These are phyloP conservation scores for Penicillium hesseltinei DNA, from an alignment of 2,329 filamentous ascomycete genomes.

Conservation along the genomic window DNA sequence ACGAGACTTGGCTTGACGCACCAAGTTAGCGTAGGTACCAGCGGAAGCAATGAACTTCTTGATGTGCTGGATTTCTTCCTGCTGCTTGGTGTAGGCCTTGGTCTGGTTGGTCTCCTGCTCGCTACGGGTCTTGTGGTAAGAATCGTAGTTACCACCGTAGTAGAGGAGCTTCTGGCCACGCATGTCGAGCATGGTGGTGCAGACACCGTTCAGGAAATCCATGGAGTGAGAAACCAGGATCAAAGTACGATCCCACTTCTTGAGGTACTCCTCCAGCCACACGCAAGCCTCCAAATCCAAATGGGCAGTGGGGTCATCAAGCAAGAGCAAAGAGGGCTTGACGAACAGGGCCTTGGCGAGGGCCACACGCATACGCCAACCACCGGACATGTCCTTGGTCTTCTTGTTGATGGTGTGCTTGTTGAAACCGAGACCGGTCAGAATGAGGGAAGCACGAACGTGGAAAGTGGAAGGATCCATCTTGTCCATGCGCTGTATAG, in stretches of 20 bases:
- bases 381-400: conserved; percentile 99
- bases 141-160: conserved; percentile 99
- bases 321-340: conserved; percentile 89
- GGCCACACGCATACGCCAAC: conserved; percentile 99
- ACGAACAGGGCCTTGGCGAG: conserved; percentile 97
- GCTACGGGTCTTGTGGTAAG: conserved; percentile 87
- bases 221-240: conserved; percentile 95
- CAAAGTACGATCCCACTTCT: conserved; percentile 98
- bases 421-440: conserved; percentile 99
- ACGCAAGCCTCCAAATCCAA: conserved; percentile 99
- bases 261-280: conserved; percentile 99
- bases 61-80: conserved; percentile 98
- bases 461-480: conserved; percentile 98
- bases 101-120: conserved; percentile 98
- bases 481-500: conserved; percentile 81
- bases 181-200: conserved; percentile 99
- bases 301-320: conserved; percentile 98
- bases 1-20: conserved; percentile 96
- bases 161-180: conserved; percentile 82
- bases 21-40: conserved; percentile 99
- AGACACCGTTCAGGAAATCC: conserved; percentile 99
- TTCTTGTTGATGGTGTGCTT: conserved; percentile 97
- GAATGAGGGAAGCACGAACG: conserved; percentile 90
- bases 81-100: conserved; percentile 99
- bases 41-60: conserved; percentile 99